Conservation (phyloP, 768 basidiomycete species). For the Leccinum ochraceum region DNA sequence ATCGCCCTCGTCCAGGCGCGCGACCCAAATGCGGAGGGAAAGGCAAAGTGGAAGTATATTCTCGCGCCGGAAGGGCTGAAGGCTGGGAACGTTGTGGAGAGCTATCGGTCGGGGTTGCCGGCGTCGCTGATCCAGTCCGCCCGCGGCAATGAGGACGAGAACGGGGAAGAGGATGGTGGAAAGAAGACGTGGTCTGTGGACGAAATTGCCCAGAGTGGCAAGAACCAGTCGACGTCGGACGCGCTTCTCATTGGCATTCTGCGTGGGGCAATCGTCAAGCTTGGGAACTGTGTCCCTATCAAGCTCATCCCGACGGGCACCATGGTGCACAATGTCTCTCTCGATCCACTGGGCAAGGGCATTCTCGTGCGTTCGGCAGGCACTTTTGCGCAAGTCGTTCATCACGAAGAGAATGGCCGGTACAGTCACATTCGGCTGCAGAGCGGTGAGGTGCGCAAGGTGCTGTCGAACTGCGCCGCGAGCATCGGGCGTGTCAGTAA, state of each 20-base stretch:
- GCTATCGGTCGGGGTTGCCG: conserved; percentile 82
- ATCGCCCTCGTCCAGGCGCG: conserved; percentile 84
- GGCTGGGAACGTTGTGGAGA: conserved; percentile 86
- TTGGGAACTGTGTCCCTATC: conserved; percentile 92
- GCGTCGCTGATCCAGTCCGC: conserved; percentile 58
- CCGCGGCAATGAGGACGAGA: conserved; percentile 25
- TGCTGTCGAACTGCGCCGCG: conserved; percentile 79
- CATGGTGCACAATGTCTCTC: conserved; percentile 82
- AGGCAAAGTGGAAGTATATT: conserved; percentile 82
- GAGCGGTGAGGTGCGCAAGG: conserved; percentile 89
- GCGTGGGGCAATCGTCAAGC: conserved; percentile 78
- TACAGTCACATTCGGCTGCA: conserved; percentile 86
- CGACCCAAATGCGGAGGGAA: conserved; percentile 51
- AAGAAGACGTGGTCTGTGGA: conserved; percentile 20
- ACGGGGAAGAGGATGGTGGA: background rate
- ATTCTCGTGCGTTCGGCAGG: conserved; percentile 91
- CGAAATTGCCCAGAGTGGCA: conserved; percentile 25
- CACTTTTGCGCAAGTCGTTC: conserved; percentile 77
- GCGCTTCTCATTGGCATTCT: conserved; percentile 83
- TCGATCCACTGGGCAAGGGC: conserved; percentile 73
- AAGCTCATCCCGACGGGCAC: conserved; percentile 92
- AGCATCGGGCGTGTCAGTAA: conserved; percentile 94
- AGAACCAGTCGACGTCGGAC: conserved; percentile 44
- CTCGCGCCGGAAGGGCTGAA: conserved; percentile 87
- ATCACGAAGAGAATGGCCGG: conserved; percentile 67